phyloP scores from a whole-genome alignment of 345 rosid genomes.

The Psidium guajava region DNA sequence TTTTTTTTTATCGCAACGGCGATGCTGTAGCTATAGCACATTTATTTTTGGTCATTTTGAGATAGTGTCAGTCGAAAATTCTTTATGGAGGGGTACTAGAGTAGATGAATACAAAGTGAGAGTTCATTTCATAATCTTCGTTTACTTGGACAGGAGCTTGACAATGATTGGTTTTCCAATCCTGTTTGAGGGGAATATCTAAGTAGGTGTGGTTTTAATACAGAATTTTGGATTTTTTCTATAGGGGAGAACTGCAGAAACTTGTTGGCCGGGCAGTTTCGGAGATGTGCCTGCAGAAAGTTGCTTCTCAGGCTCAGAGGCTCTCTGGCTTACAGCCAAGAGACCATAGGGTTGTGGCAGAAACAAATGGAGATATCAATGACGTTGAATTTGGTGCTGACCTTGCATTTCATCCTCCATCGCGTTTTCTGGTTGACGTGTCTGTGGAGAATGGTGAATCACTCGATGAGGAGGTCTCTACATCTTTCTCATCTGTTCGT shows the following conservation, averaged over 20 bases:
- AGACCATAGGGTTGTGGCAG: conserved; percentile 12
- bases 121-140: neutral
- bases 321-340: conserved; percentile 52
- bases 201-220: neutral
- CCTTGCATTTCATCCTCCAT: conserved; percentile 60
- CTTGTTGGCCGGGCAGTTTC: conserved; percentile 54
- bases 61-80: neutral
- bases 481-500: conserved; percentile 20
- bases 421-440: conserved; percentile 66
- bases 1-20: neutral
- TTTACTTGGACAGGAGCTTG: neutral
- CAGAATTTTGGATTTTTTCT: neutral
- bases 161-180: neutral
- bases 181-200: neutral
- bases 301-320: conserved; percentile 41
- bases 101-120: neutral
- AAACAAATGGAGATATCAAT: conserved; percentile 21
- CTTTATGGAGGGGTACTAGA: neutral
- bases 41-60: neutral
- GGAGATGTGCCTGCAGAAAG: conserved; percentile 36
- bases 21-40: neutral
- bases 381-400: conserved; percentile 72
- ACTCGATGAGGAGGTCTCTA: conserved; percentile 25
- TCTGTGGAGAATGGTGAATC: conserved; percentile 41
- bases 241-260: conserved; percentile 71